Evolutionary conservation across 805 yeast genomes (phyloP).

Genomic region (Candida chilensis): DNA sequence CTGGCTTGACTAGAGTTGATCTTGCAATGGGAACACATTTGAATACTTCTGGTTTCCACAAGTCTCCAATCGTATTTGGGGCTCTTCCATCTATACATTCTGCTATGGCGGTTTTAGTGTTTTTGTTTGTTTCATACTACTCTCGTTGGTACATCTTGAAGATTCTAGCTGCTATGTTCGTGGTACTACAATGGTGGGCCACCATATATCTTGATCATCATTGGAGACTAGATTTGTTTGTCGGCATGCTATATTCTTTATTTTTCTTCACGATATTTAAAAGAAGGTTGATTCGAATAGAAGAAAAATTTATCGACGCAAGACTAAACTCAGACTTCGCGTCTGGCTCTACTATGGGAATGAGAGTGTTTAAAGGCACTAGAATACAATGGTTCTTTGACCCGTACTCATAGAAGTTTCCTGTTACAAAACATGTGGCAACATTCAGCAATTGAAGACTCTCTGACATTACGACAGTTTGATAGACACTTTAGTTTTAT

Average conservation of each 20-base stretch:
- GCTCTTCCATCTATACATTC: conserved; percentile 56
- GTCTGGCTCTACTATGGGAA: conserved; percentile 48
- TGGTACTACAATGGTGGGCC: conserved; percentile 64
- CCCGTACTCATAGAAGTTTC: too few species aligned
- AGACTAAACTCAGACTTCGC: conserved; percentile 23
- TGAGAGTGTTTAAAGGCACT: conserved; percentile 49
- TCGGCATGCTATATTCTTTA: conserved; percentile 46
- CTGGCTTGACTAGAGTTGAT: conserved; percentile 59
- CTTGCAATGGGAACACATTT: conserved; percentile 52
- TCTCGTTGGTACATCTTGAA: conserved; percentile 23
- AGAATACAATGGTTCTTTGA: conserved; percentile 43
- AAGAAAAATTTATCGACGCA: conserved; percentile 25
- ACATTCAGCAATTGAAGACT: too few species aligned
- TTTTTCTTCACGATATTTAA: conserved; percentile 28
- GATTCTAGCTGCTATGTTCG: conserved; percentile 29
- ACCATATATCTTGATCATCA: conserved; percentile 69
- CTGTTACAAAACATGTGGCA: too few species aligned
- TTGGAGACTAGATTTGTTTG: conserved; percentile 53
- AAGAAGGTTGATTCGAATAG: conserved; percentile 21
- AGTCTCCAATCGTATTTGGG: conserved; percentile 63
- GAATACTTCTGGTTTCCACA: conserved; percentile 54
- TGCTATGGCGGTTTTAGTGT: conserved; percentile 55
- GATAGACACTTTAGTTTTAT: too few species aligned
- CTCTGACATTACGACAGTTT: too few species aligned
- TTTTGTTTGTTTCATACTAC: conserved; percentile 32